These are phyloP conservation scores for Saturnispora galanensis DNA, from an alignment of 805 yeast species.

Conservation along the genomic window DNA sequence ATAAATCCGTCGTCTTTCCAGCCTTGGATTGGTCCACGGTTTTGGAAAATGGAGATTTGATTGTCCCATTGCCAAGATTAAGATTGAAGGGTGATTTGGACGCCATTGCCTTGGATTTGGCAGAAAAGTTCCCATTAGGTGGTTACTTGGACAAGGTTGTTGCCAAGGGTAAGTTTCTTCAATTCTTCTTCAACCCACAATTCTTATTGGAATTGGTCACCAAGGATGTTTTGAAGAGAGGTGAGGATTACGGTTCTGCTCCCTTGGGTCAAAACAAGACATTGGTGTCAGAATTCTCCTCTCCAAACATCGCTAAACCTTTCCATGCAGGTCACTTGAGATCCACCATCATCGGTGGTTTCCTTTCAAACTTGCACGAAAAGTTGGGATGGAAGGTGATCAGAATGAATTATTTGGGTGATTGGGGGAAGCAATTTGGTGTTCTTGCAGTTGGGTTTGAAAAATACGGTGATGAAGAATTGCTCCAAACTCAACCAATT, in stretches of 20 bases:
- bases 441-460: constrained; percentile 86
- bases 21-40: constrained; percentile 84
- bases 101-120: constrained; percentile 67
- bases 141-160: constrained; percentile 58
- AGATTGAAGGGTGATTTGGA: constrained; percentile 81
- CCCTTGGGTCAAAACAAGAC: constrained; percentile 67
- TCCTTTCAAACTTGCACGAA: constrained; percentile 81
- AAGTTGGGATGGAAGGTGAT: constrained; percentile 86
- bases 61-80: constrained; percentile 85
- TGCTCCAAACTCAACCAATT: constrained; percentile 69
- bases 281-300: constrained; percentile 79
- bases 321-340: constrained; percentile 99
- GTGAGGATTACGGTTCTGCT: constrained; percentile 58
- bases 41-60: constrained; percentile 84
- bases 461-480: constrained; percentile 73
- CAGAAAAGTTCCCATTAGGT: constrained; percentile 64
- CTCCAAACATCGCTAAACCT: constrained; percentile 98
- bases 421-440: constrained; percentile 99
- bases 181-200: constrained; percentile 69
- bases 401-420: constrained; percentile 93
- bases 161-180: constrained; percentile 85
- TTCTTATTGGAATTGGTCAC: constrained; percentile 60
- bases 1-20: constrained; percentile 57
- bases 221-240: constrained; percentile 55
- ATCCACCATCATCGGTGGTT: constrained; percentile 96